Conservation (phyloP, 2,329 filamentous ascomycete genomes). For the Scolecobasidium constrictum region DNA sequence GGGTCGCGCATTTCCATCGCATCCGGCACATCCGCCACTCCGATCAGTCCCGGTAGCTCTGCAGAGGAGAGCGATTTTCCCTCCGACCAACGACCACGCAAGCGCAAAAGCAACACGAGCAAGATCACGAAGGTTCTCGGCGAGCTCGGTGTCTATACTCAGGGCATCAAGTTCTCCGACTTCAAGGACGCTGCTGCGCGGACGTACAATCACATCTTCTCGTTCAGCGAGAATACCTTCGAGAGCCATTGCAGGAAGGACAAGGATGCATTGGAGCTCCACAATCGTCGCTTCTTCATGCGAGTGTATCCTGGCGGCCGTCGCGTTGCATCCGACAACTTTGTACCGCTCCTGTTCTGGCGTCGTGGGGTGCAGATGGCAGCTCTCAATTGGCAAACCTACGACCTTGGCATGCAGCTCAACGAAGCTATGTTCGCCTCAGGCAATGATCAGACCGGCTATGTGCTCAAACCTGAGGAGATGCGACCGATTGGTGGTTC, state of each 20-base stretch:
- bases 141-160: constrained; percentile 70
- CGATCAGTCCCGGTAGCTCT: constrained; percentile 45
- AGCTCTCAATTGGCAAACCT: constrained; percentile 96
- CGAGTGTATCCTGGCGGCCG: constrained; percentile 82
- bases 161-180: constrained; percentile 70
- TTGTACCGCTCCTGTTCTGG: constrained; percentile 90
- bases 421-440: constrained; percentile 97
- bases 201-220: constrained; percentile 88
- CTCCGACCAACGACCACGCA: constrained; percentile 40
- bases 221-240: constrained; percentile 84
- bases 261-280: constrained; percentile 70
- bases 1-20: constrained; percentile 35
- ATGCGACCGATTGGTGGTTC: constrained; percentile 46
- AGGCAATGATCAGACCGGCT: constrained; percentile 75
- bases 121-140: constrained; percentile 80
- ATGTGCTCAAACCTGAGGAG: constrained; percentile 84
- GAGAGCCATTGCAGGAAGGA: constrained; percentile 68
- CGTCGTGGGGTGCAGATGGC: constrained; percentile 95
- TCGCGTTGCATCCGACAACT: constrained; percentile 81
- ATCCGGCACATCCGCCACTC: constrained; percentile 43
- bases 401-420: constrained; percentile 88
- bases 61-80: constrained; percentile 70
- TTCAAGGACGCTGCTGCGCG: constrained; percentile 72
- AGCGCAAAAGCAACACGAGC: constrained; percentile 51
- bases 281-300: constrained; percentile 88